phyloP scores from a whole-genome alignment of 140 eudicot genomes.

The Senecio squalidus region DNA sequence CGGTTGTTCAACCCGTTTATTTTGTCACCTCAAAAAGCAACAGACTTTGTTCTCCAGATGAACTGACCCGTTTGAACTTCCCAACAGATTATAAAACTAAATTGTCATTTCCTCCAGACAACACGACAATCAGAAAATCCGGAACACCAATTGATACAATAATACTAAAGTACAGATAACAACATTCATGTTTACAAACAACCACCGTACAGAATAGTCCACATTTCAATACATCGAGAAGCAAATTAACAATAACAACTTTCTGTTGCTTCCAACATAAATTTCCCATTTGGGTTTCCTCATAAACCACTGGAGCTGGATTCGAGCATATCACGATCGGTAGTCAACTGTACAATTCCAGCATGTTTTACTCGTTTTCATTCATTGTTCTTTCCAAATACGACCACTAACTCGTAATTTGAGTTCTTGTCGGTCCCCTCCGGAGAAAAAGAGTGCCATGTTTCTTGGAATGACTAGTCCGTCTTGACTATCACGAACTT shows the following conservation, averaged over 20 bases:
- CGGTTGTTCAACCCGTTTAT: no score
- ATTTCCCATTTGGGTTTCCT: slow-evolving; percentile 10
- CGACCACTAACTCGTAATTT: slow-evolving; percentile 67
- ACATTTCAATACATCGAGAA: no score
- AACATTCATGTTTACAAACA: no score
- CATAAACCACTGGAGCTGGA: neutral
- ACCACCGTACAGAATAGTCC: no score
- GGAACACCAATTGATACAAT: no score
- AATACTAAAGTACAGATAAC: no score
- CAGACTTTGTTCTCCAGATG: no score
- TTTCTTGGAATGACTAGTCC: slow-evolving; percentile 65
- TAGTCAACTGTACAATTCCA: slow-evolving; percentile 19
- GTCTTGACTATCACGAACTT: slow-evolving; percentile 71
- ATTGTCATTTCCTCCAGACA: no score
- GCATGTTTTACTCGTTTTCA: neutral
- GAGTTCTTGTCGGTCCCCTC: slow-evolving; percentile 65
- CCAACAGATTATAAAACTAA: no score
- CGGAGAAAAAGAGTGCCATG: slow-evolving; percentile 65
- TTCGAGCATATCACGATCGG: neutral
- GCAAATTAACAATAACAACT: neutral
- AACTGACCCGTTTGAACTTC: no score
- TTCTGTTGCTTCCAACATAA: slow-evolving; percentile 3
- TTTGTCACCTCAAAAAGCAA: no score
- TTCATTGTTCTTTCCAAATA: slow-evolving; percentile 58
- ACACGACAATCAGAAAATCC: no score